phyloP scores from a whole-genome alignment of 2,329 filamentous ascomycete genomes.

The Arthrobotrys conoides region DNA sequence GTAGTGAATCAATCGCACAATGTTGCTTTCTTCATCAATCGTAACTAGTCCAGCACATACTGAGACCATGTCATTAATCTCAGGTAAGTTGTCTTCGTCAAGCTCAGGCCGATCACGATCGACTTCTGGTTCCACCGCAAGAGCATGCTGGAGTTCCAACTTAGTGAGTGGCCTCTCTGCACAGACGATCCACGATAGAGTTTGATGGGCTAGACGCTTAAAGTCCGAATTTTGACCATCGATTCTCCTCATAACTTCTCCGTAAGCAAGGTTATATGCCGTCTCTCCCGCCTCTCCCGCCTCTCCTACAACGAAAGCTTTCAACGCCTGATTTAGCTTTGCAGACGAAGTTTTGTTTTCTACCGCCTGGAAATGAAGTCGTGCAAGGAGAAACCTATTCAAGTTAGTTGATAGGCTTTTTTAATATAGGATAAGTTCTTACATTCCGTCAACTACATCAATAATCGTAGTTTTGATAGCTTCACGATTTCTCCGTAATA shows the following conservation, averaged over 20 bases:
- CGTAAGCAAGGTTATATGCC: slow-evolving; percentile 21
- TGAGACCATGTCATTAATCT: not conserved
- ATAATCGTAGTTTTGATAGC: slow-evolving; percentile 11
- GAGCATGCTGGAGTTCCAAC: slow-evolving; percentile 23
- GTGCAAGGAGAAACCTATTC: too few relatives aligned
- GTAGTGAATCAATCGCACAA: slow-evolving; percentile 64
- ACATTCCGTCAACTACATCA: slow-evolving; percentile 27
- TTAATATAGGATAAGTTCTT: not conserved
- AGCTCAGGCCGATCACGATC: not conserved
- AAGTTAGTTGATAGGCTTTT: too few relatives aligned
- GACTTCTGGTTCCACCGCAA: not conserved
- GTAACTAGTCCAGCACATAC: slow-evolving; percentile 64
- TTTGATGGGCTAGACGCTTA: not conserved
- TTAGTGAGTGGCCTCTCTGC: slow-evolving; percentile 11
- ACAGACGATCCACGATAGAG: slow-evolving; percentile 25
- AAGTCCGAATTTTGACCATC: not conserved
- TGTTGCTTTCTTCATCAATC: slow-evolving; percentile 63
- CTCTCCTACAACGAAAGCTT: too few relatives aligned
- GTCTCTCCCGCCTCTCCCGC: slow-evolving; percentile 50
- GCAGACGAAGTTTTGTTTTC: too few relatives aligned
- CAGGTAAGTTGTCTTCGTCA: slow-evolving; percentile 1
- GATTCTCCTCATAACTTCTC: slow-evolving; percentile 25
- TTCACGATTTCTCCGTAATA: not conserved
- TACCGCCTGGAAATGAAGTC: too few relatives aligned
- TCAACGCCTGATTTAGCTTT: too few relatives aligned